Evolutionary conservation across 495 filamentous ascomycete species (phyloP).

Genomic region (Amphirosellinia nigrospora): DNA sequence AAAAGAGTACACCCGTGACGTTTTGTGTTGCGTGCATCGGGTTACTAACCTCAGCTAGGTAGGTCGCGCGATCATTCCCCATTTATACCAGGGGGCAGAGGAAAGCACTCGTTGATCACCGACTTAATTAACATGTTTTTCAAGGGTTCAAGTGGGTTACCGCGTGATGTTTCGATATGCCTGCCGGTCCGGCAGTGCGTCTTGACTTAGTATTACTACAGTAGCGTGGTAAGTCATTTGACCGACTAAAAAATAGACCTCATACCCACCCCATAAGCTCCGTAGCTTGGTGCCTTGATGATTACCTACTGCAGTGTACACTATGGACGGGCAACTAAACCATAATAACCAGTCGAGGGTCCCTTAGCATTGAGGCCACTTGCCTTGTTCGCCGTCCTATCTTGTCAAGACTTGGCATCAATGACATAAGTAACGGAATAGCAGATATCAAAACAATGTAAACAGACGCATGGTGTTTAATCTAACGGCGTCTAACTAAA

Average conservation of each 20-base stretch:
- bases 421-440: background rate
- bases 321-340: constrained; percentile 1
- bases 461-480: no score
- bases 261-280: constrained; percentile 16
- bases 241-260: constrained; percentile 15
- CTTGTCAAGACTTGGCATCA: background rate
- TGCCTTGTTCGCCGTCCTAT: constrained; percentile 1
- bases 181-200: constrained; percentile 21
- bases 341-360: constrained; percentile 7
- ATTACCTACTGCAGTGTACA: background rate
- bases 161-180: constrained; percentile 19
- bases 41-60: constrained; percentile 33
- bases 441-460: background rate
- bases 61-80: constrained; percentile 42
- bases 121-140: constrained; percentile 26
- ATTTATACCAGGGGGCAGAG: constrained; percentile 32
- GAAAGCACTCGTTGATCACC: constrained; percentile 35
- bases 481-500: background rate
- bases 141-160: constrained; percentile 23
- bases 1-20: constrained; percentile 36
- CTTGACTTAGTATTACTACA: constrained; percentile 14
- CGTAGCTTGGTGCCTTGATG: constrained; percentile 1
- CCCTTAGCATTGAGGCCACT: background rate
- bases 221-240: constrained; percentile 13
- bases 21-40: constrained; percentile 43